Base-by-base conservation (phyloP, 2,329 filamentous ascomycete species). In the Penicillium fuscoglaucum region DNA sequence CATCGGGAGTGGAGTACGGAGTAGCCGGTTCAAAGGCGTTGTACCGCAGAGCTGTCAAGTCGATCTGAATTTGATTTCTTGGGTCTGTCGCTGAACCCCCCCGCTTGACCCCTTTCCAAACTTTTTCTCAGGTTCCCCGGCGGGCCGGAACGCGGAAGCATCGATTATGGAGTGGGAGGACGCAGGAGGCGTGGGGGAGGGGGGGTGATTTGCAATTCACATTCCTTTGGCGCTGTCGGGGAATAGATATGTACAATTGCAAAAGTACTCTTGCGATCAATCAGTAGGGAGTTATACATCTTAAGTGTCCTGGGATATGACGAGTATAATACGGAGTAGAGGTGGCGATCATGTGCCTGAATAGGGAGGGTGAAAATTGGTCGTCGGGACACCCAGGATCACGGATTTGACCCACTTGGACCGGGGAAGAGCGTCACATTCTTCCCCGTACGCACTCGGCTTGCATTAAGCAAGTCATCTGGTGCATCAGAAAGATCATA, bases 351-450 rank as follows among this genome's bases (percentile, higher is more conserved):
- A 31, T 50, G 13, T 29, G 49, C 53, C 28, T 28, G 40, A 58
- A 52, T 12, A 19, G 49, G 55, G 55, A 41, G 45, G 33, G 31
- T 31, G 2, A 12, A 46, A 40, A 46, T 29, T 33, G 21, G 47
- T 51, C 40, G 28, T 28, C 17, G 54, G 59, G 54, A 54, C 45
- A 33, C 43, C 60, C 60, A 52, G 37, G 51, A 35, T 35, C 40
- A 29, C 21, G 58, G 60, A 43, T 55, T 55, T 21, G 44, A 55
- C 52, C 62, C 62, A 64, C 62, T 62, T 59, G 21, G 55, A 19
- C 40, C 62, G 61, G 62, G 62, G 62, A 61, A 61, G 41, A 33
- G 10, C 19, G 15, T 45, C 24, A 29, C n/a, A 24, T 35, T 57
- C 40, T 45, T 57, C 40, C 54, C 54, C 47, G 33, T 21, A 29